Evolutionary conservation across 768 basidiomycete genomes (phyloP), one percentile per base, ranked within the genome.

Genomic region (Lactifluus rugatus): DNA sequence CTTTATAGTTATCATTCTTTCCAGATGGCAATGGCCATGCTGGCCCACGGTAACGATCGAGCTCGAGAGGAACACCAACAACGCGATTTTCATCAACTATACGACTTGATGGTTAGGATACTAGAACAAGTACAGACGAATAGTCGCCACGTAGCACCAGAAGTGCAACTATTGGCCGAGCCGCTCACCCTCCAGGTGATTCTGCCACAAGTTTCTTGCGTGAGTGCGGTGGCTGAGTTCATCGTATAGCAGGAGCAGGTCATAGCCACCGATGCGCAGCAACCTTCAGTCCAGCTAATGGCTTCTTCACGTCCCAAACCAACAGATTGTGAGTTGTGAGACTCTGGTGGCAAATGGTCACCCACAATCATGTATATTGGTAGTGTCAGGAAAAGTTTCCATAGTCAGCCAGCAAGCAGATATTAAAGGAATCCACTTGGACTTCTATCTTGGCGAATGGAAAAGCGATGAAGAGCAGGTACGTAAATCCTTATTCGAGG

Each of bases 361-460:
- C 42, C 9, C 17, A 56, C 9, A 23, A 1, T 6, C 10, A 1
- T 36, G 26, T 25, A 52, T 31, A 50, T 34, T 6, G 7, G n/a
- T 31, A 62, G 62, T 56, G 23, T 48, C 62, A 28, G 50, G 46
- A 13, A 75, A 75, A 62, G 70, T 80, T 13, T 66, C 65, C 14
- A 39, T 68, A 42, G 66, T 62, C n/a, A 68, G 67, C 25, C 66
- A 69, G 34, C 63, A 67, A 23, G 62, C 69, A 0, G 69, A 73
- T 10, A 68, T 69, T 31, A 67, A 66, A 48, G 77, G 76, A 25
- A 67, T 69, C 36, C 73, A 65, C 56, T 71, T 76, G 60, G 75
- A 76, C 59, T 69, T 78, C 44, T 76, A 70, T 58, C 50, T 60
- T 25, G 76, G 76, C 5, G 67, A 71, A 59, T 79, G 78, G 78